Evolutionary conservation across 257 asterid genomes (phyloP).

Genomic region (Linderniella brevidens): DNA sequence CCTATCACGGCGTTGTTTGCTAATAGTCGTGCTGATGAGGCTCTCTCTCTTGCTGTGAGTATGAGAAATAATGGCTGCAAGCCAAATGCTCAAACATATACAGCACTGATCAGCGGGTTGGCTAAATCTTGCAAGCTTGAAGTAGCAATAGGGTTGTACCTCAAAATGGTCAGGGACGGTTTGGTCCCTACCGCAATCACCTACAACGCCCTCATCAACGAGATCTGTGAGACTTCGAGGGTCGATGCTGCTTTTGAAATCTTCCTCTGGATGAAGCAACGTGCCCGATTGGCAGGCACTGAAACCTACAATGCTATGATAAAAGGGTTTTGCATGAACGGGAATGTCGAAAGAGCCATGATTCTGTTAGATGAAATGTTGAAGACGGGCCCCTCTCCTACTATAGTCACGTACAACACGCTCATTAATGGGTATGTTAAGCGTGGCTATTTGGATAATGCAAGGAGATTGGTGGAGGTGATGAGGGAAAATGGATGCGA

Average conservation of each 20-base stretch:
- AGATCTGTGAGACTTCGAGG: no score
- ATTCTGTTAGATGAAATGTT: no score
- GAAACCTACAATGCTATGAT: no score
- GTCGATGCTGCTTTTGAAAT: no score
- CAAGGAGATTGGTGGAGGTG: constrained; percentile 31
- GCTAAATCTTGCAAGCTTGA: constrained; percentile 46
- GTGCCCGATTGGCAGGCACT: no score
- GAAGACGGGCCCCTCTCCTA: no score
- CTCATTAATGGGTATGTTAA: no score
- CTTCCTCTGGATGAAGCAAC: no score
- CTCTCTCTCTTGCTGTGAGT: constrained; percentile 45
- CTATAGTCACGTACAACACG: no score
- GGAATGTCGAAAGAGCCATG: no score
- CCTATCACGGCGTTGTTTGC: constrained; percentile 49
- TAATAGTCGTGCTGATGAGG: constrained; percentile 43
- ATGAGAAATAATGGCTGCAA: constrained; percentile 62
- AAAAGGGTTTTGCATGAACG: no score
- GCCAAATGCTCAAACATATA: constrained; percentile 66
- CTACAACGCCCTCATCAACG: constrained; percentile 61
- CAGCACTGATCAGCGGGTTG: constrained; percentile 70
- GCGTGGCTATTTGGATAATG: constrained; percentile 60
- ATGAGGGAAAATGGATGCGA: constrained; percentile 39
- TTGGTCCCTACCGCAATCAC: constrained; percentile 58
- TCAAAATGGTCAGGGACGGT: constrained; percentile 60
- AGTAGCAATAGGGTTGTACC: constrained; percentile 39